A percentile compares a stretch with the other conserved stretches of the same genome.
These are phyloP conservation scores for Ganoderma sinense DNA, from an alignment of 1,284 basidiomycete genomes.

Conservation along the genomic window DNA sequence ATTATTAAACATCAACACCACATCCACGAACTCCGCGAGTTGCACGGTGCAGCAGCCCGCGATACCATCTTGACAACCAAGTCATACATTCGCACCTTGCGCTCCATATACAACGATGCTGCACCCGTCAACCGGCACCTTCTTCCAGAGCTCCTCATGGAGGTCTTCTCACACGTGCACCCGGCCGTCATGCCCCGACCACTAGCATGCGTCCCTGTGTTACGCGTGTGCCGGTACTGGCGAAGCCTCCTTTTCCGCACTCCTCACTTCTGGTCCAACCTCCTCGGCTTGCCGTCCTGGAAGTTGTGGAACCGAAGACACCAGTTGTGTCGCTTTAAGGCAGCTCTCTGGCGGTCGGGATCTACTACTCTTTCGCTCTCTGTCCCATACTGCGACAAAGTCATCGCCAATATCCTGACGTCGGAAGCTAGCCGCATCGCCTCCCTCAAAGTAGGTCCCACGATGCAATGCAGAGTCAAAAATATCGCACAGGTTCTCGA, in stretches of 20 bases:
- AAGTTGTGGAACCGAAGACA: background rate
- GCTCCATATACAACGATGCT: conserved; percentile 1
- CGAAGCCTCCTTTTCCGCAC: background rate
- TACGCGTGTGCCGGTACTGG: conserved; percentile 4
- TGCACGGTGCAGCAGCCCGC: background rate
- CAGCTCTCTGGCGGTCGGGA: background rate
- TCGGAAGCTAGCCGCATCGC: background rate
- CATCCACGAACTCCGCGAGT: background rate
- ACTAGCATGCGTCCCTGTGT: background rate
- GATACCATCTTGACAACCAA: background rate
- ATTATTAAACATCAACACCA: background rate
- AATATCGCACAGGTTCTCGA: background rate
- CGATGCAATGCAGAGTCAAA: too few species aligned
- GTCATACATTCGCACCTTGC: background rate
- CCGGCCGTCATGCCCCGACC: background rate
- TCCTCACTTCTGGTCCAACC: conserved; percentile 8
- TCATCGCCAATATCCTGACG: background rate
- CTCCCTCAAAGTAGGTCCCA: background rate
- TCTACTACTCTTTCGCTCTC: background rate
- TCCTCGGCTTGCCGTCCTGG: background rate
- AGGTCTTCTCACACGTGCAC: background rate
- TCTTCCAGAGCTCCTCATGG: conserved; percentile 3
- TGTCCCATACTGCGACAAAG: background rate
- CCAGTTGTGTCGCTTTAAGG: background rate
- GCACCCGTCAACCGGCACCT: background rate